Base-by-base conservation (phyloP, 495 filamentous ascomycete species). In the Hyaloscypha variabilis region DNA sequence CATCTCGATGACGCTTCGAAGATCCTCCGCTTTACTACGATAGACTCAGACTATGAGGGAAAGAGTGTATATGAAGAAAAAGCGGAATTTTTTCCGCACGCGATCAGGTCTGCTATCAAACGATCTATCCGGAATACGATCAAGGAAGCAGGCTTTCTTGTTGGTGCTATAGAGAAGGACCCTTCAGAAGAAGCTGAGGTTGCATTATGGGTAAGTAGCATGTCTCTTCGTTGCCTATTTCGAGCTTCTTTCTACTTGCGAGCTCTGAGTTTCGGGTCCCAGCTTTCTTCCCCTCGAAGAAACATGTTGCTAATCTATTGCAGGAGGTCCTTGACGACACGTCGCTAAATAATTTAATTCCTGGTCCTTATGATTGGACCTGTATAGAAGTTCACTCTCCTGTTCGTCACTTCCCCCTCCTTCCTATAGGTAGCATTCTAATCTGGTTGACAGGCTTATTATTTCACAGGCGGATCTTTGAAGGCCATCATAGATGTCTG, bases 371-470 rank as follows among this genome's bases (percentile, higher is more conserved):
- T 51, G 51, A 25, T 24, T 66, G 19, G 14, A 8, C 19, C 14
- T 1, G 17, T 24, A 60, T 69, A 1, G 67, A 66, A 25, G 24
- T 69, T 14, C 23, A 14, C 13, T 59, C 59, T 19, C 63, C 63
- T n/a, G n/a, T n/a, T n/a, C n/a, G n/a, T n/a, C n/a, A n/a, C n/a
- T n/a, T n/a, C n/a, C n/a, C n/a, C n/a, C n/a, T n/a, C n/a, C n/a
- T n/a, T n/a, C n/a, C n/a, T n/a, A n/a, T n/a, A n/a, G n/a, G n/a
- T n/a, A n/a, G n/a, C n/a, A n/a, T n/a, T n/a, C n/a, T n/a, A n/a
- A n/a, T n/a, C n/a, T n/a, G n/a, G n/a, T n/a, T n/a, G n/a, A n/a
- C n/a, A n/a, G 8, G 28, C 54, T 17, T 26, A 25, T 21, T 53
- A 24, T 24, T 69, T 66, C 42, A 59, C 31, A 24, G 1, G 23